Base-by-base conservation (phyloP, 257 asterid species). In the Forsythia suspensa region DNA sequence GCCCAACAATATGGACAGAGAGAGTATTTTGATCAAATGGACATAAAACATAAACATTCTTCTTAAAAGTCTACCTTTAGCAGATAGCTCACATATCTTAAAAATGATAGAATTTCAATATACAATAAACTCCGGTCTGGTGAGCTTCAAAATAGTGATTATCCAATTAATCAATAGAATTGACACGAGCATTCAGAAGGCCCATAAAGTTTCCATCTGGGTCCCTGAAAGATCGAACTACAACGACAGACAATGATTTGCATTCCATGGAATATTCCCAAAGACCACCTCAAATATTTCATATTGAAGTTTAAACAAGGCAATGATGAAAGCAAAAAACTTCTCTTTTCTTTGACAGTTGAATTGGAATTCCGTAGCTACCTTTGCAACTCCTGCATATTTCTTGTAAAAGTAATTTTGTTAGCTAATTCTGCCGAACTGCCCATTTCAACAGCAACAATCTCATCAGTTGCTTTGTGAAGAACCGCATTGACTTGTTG, bases 391-490 rank as follows among this genome's bases (percentile, higher is more conserved):
- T 90, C 92, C 89, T 89, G 91, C 89, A 94, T 83, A 81, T 92
- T 90, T 80, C 79, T 80, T 29, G 95, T 88, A 81, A 81, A 94
- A 66, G 85, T 84, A 76, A 96, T 85, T 77, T 80, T 84, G 73
- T 80, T 84, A 51, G 84, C 73, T 75, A 80, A 55, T 55, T 92
- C 94, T 37, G 84, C 85, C 77, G 92, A 77, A 84, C 87, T 82
- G 76, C 83, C 79, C 96, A 92, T 88, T 85, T 94, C 95, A 83
- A 89, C 91, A 73, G 92, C 74, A 80, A 89, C 82, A 84, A 96
- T 96, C 82, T 96, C 98, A 87, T 96, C 99, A 21, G 99, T 96
- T 80, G 97, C 96, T 88, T 96, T 96, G 76, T 94, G 99, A 83
- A 96, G 95, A 82, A 96, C 83, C 7, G 90, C 92, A 38, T 94